Base-by-base conservation (phyloP, 352 stramenopile genomes). In the Pythium chondricola region DNA sequence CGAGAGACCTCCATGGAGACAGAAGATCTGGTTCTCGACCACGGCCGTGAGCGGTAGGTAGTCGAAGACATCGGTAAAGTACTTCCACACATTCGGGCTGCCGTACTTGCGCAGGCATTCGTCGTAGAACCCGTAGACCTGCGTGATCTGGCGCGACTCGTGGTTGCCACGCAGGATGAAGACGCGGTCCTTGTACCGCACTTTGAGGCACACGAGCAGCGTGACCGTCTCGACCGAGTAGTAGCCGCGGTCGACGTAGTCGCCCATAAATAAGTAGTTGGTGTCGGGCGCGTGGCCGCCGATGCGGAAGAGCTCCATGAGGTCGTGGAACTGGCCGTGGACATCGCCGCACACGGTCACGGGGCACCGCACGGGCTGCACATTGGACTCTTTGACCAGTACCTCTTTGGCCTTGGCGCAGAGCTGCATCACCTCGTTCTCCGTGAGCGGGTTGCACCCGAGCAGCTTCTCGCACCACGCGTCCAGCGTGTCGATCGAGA, bases 91-190 rank as follows among this genome's bases (percentile, higher is more conserved):
- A 56, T 80, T 83, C 9, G 56, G 65, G 22, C 51, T 97, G 47
- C 97, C 97, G 69, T 99, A 99, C 78, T 99, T 99, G 56, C 94
- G 74, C 31, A 98, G 67, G 64, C 95, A 98, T 82, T 99, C 96
- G 64, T 98, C 95, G 68, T 98, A 98, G 74, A 99, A 99, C 25
- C 96, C 96, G 63, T 99, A 98, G 21, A 85, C 96, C 60, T 95
- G 87, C 36, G 84, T 96, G 67, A 98, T 98, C 75, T 98, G 94
- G 32, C 94, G 79, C 69, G 72, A 96, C 74, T 99, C 96, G 69
- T 99, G 96, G 74, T 97, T 97, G 11, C 88, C 88, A 16, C 88
- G 74, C 44, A 97, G 52, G 50, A 97, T 90, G 46, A 81, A 88
- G 7, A 98, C 68, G 31, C 93, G 73, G 55, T 97, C 79, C 35